Conservation (phyloP, 441 rosid genomes). For the Biscutella laevigata region DNA sequence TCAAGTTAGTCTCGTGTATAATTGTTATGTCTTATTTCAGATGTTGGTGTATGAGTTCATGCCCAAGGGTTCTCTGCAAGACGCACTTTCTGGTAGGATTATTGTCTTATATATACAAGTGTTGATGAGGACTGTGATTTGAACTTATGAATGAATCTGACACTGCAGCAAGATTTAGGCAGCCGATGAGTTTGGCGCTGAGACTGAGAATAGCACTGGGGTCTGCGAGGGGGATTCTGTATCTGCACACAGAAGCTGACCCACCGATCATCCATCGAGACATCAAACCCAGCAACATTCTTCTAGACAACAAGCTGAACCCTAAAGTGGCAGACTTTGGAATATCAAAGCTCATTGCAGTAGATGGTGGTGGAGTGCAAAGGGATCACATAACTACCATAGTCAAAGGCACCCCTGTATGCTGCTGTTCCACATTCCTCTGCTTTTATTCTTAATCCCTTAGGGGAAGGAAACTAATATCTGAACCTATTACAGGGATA, state of each 20-base stretch:
- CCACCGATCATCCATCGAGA: conserved; percentile 86
- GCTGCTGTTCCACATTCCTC: conserved; percentile 8
- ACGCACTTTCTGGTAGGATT: conserved; percentile 61
- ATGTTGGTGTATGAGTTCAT: conserved; percentile 82
- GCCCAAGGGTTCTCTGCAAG: conserved; percentile 72
- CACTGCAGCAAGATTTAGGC: conserved; percentile 23
- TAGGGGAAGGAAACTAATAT: neutral
- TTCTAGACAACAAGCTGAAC: conserved; percentile 51
- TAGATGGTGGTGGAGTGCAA: conserved; percentile 48
- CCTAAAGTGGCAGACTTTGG: conserved; percentile 93
- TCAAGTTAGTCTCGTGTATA: neutral
- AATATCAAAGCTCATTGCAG: conserved; percentile 68
- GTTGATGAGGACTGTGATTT: neutral
- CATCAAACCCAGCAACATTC: conserved; percentile 79
- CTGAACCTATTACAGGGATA: conserved; percentile 46
- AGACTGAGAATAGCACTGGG: conserved; percentile 55
- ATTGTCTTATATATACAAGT: neutral
- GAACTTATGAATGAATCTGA: conserved; percentile 6
- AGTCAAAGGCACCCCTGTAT: conserved; percentile 84
- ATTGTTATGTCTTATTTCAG: conserved; percentile 30
- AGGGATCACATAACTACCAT: conserved; percentile 65
- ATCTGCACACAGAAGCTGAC: conserved; percentile 79
- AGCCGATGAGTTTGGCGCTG: conserved; percentile 32
- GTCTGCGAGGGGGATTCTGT: conserved; percentile 78
- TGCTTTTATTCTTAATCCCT: neutral